Percentiles rank a stretch among this genome's conserved stretches.
Evolutionary conservation across 306 rosid species (phyloP).

Genomic region (Cucumis cinereus): DNA sequence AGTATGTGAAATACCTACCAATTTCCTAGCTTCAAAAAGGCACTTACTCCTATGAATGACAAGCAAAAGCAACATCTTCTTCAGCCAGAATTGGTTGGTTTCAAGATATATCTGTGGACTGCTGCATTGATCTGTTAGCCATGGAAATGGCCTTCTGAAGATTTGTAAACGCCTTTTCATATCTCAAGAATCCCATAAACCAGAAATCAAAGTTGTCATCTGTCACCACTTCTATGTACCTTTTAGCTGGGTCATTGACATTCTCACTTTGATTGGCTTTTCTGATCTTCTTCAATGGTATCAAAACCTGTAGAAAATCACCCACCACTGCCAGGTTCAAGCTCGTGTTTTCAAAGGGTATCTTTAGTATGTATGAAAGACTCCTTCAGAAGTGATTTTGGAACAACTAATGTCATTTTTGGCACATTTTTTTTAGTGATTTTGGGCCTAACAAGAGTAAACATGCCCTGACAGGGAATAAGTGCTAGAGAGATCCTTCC

Average conservation of each 20-base stretch:
- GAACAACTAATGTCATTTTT: neutral
- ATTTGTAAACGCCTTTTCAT: conserved; percentile 53
- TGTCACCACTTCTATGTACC: conserved; percentile 56
- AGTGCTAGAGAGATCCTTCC: neutral
- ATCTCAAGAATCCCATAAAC: conserved; percentile 72
- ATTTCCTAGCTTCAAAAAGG: neutral
- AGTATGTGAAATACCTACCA: neutral
- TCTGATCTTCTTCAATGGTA: conserved; percentile 50
- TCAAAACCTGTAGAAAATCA: conserved; percentile 38
- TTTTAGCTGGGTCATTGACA: conserved; percentile 39
- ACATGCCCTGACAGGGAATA: neutral
- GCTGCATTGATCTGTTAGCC: conserved; percentile 1
- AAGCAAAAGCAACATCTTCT: neutral
- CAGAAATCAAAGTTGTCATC: conserved; percentile 66
- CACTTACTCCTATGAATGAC: neutral
- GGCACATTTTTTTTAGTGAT: neutral
- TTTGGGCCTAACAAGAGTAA: neutral
- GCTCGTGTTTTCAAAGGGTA: neutral
- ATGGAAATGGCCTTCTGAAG: conserved; percentile 53
- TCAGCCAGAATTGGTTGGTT: neutral
- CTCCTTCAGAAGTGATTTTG: neutral
- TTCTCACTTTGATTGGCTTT: conserved; percentile 44
- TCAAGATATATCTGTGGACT: neutral
- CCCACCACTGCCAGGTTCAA: neutral
- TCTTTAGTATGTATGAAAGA: neutral